phyloP scores from a whole-genome alignment of 257 asterid species.

The Plectranthus barbatus region DNA sequence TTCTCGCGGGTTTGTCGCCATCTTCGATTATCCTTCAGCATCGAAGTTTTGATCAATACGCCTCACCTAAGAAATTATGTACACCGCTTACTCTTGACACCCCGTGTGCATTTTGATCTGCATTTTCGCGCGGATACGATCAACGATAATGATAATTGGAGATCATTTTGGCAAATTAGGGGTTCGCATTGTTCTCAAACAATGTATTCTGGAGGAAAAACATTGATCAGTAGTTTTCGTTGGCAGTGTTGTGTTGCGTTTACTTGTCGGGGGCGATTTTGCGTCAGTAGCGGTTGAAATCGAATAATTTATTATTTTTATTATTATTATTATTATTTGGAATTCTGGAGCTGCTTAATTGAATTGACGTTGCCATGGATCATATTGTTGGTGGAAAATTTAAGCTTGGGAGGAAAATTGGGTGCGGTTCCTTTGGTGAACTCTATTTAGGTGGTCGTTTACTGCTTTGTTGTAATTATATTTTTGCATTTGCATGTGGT shows the following conservation, averaged over 20 bases:
- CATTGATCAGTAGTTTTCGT: too few relatives aligned
- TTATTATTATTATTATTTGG: too few relatives aligned
- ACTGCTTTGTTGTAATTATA: background rate
- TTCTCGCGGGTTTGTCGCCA: conserved; percentile 11
- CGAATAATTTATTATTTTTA: too few relatives aligned
- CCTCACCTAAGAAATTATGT: background rate
- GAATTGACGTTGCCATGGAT: conserved; percentile 47
- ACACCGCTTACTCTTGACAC: background rate
- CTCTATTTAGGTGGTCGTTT: conserved; percentile 53
- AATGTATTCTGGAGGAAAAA: too few relatives aligned
- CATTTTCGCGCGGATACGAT: conserved; percentile 10
- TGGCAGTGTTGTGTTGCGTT: conserved; percentile 30
- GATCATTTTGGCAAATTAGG: conserved; percentile 15
- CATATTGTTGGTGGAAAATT: conserved; percentile 73
- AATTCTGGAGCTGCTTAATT: conserved; percentile 8
- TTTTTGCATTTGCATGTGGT: conserved; percentile 1
- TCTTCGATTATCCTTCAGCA: background rate
- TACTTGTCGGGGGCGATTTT: conserved; percentile 4
- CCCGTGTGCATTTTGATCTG: conserved; percentile 4
- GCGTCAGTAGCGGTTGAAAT: conserved; percentile 7
- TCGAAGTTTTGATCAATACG: conserved; percentile 4
- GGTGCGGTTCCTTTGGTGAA: conserved; percentile 84
- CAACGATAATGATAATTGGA: conserved; percentile 22
- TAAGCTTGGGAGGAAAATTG: conserved; percentile 80
- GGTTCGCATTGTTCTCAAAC: conserved; percentile 11